Conservation (phyloP, 371 early-diverging fungal species). For the Syncephalastrum monosporum region DNA sequence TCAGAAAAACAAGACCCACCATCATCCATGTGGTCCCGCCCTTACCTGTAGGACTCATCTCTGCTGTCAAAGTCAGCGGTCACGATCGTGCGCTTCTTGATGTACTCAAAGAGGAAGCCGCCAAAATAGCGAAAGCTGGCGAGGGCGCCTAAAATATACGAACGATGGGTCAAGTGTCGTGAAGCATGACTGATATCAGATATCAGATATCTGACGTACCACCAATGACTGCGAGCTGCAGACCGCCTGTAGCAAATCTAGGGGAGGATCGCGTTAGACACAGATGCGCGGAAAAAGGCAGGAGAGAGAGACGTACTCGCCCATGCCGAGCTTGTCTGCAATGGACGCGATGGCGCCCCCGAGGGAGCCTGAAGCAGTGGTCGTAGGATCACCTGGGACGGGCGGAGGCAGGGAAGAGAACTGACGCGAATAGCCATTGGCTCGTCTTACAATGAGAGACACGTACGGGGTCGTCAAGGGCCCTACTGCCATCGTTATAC, state of each 20-base stretch:
- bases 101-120: constrained; percentile 42
- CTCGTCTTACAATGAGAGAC: constrained; percentile 1
- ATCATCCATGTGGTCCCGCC: too few relatives aligned
- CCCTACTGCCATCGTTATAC: too few relatives aligned
- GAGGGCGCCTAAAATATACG: constrained; percentile 16
- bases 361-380: constrained; percentile 12
- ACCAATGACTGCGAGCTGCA: constrained; percentile 41
- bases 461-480: constrained; percentile 10
- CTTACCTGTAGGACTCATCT: constrained; percentile 61
- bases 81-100: constrained; percentile 56
- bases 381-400: neutral
- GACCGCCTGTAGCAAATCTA: constrained; percentile 59
- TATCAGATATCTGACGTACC: constrained; percentile 18
- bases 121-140: constrained; percentile 51
- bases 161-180: neutral
- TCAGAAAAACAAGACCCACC: neutral
- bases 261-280: too few relatives aligned
- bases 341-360: constrained; percentile 45
- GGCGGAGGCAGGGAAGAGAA: constrained; percentile 8
- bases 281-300: too few relatives aligned
- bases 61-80: constrained; percentile 62
- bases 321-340: constrained; percentile 52
- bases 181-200: too few relatives aligned
- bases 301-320: constrained; percentile 35
- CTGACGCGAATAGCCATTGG: constrained; percentile 1